Base-by-base conservation (phyloP, 768 basidiomycete genomes). In the Termitomyces sp. region DNA sequence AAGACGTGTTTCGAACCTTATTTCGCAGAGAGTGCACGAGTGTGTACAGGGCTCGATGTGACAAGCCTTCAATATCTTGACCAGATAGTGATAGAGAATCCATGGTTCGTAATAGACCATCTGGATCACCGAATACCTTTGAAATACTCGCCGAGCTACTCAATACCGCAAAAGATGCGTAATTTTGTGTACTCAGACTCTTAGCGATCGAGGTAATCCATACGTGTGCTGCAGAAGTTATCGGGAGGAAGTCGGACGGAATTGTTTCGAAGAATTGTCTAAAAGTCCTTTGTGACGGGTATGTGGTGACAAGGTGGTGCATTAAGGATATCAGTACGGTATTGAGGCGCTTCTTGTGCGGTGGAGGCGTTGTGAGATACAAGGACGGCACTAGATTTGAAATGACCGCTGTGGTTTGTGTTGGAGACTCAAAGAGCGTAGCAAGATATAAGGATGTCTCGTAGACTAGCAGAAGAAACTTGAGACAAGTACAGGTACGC, bases 381-480 rank as follows among this genome's bases (percentile, higher is more conserved):
- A 84, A 63, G 44, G 75, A 65, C 4, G 82, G 81, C 30, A 89
- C 69, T 28, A 91, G 78, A 63, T 82, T 80, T 1, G 83, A 79
- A 36, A 88, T 75, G 59, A 88, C 79, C 18, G 87, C 80, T 7
- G 79, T 79, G 4, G 83, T 82, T 70, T 91, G 88, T 41, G 77
- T 75, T 0, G 83, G 77, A 0, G 82, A 82, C 50, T 79, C 75
- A 73, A 90, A 91, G 33, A 89, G 63, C 30, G 82, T 73, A 28
- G 88, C 79, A 33, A 90, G 77, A 69, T 79, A 82, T 23, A 91
- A 74, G 0, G 90, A 92, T 4, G 82, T 88, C 72, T 92, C 87
- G 67, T 89, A 91, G 1, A 82, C 90, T 91, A 65, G 20, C 23
- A 55, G 18, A 43, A 56, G 41, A 46, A n/a, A 55, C 30, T 55